Evolutionary conservation across 1,139 yeast species (phyloP), one percentile per base, ranked within the genome.

Genomic region (Debaryomycetaceae sp.): DNA sequence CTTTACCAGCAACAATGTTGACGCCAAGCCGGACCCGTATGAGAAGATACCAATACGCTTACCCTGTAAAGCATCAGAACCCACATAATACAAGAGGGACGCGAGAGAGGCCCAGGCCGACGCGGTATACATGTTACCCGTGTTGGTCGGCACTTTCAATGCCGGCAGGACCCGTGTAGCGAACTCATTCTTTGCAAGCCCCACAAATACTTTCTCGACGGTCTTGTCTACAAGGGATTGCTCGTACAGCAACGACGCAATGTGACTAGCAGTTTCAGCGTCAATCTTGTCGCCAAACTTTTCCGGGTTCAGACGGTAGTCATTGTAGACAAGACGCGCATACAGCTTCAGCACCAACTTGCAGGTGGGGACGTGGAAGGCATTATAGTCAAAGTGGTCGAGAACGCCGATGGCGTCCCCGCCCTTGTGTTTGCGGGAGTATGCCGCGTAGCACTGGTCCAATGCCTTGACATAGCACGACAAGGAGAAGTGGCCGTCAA

Each of bases 51-150:
- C 93, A 48, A 92, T 67, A 58, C 96, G 77, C 68, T 87, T 85
- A 47, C 72, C 73, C 54, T 77, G 83, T 44, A 87, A 70, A 31
- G 70, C 62, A 29, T 77, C 92, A 32, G 73, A 67, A 27, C 86
- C 90, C 39, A 78, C 82, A 49, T 65, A 79, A 52, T 72, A 75
- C 45, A 92, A 65, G 39, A 85, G 63, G 12, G 98, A 87, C 22
- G 90, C 72, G 38, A 92, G 69, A 7, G 95, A 74, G 26, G 93
- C 78, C 74, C 85, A 92, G 31, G 86, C 76, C 25, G 95, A 83
- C 39, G 92, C 98, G 28, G 97, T 85, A 71, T 92, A 92, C 87
- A 87, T 82, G 71, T 92, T 92, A 62, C 99, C 99, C 38, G 95
- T 86, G 62, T 90, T 87, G 43, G 97, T 90, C 49, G 98, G 92